A percentile compares a stretch with the other conserved stretches of the same genome.
These are phyloP conservation scores for Penicillium verrucosum DNA, from an alignment of 2,329 filamentous ascomycete genomes.

Conservation along the genomic window DNA sequence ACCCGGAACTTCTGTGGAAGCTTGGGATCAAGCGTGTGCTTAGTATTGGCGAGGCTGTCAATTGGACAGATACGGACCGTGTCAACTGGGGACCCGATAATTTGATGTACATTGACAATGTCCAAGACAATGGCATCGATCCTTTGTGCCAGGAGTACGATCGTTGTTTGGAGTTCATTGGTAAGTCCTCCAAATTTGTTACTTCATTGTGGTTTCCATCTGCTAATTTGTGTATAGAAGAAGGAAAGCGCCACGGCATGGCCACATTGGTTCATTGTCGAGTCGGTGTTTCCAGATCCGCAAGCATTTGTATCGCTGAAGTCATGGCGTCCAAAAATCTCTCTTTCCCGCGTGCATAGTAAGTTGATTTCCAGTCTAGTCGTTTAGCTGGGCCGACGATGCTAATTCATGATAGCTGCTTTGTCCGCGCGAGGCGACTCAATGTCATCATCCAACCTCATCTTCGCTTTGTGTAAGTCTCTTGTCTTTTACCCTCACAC, in stretches of 20 bases:
- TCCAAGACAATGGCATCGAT: conserved; percentile 97
- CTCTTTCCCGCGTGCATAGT: conserved; percentile 87
- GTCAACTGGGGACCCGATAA: conserved; percentile 75
- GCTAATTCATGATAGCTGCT: conserved; percentile 57
- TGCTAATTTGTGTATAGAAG: conserved; percentile 53
- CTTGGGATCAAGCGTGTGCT: conserved; percentile 84
- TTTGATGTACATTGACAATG: conserved; percentile 73
- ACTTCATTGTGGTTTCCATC: background rate
- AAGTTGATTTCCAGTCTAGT: conserved; percentile 30
- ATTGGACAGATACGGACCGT: conserved; percentile 70
- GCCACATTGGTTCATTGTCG: conserved; percentile 94
- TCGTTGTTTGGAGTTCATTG: conserved; percentile 84
- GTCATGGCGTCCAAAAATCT: conserved; percentile 80
- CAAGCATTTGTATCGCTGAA: conserved; percentile 98
- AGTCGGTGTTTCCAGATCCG: conserved; percentile 90
- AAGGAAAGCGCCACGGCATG: conserved; percentile 70
- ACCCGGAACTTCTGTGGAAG: conserved; percentile 73
- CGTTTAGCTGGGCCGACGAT: background rate
- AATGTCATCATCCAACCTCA: conserved; percentile 99
- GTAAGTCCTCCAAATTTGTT: conserved; percentile 53
- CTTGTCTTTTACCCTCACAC: background rate
- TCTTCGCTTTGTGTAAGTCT: conserved; percentile 72
- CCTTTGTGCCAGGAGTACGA: conserved; percentile 81
- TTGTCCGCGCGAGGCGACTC: conserved; percentile 82
- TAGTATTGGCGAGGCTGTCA: conserved; percentile 84